Evolutionary conservation across 176 grass and related monocot species (phyloP).

Genomic region (Eleusine coracana): DNA sequence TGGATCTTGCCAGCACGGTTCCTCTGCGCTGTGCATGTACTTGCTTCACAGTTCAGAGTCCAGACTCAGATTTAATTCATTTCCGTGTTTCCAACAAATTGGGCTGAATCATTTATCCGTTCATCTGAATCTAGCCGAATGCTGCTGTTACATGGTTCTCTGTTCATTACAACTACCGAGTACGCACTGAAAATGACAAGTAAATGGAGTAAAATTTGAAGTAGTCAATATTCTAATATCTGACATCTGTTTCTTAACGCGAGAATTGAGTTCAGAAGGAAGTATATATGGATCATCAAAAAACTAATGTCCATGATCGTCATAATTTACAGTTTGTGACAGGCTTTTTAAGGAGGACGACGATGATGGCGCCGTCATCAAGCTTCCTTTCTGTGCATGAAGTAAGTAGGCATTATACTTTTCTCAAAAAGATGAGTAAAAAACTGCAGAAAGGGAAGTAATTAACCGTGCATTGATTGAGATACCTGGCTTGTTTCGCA

Average conservation of each 20-base stretch:
- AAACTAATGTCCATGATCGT: background rate
- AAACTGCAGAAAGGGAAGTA: background rate
- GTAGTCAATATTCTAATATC: too few relatives aligned
- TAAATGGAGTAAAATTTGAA: too few relatives aligned
- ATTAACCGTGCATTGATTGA: slow-evolving; percentile 24
- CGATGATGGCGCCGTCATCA: slow-evolving; percentile 15
- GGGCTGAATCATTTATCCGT: background rate
- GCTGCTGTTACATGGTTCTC: background rate
- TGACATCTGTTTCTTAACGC: too few relatives aligned
- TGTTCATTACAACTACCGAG: background rate
- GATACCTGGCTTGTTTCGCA: background rate
- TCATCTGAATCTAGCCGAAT: background rate
- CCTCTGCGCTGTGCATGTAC: background rate
- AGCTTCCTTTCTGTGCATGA: slow-evolving; percentile 17
- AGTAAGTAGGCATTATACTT: slow-evolving; percentile 1
- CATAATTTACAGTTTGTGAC: background rate
- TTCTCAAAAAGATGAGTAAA: background rate
- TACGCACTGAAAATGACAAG: slow-evolving; percentile 17
- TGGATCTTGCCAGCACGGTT: slow-evolving; percentile 24
- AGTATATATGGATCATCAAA: too few relatives aligned
- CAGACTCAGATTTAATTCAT: background rate
- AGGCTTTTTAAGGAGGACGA: background rate
- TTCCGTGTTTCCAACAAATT: slow-evolving; percentile 25
- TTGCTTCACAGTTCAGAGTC: slow-evolving; percentile 24
- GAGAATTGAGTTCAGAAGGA: too few relatives aligned